These are phyloP conservation scores for Isabelozyma pseudorhagii DNA, from an alignment of 805 yeast genomes.

Conservation along the genomic window DNA sequence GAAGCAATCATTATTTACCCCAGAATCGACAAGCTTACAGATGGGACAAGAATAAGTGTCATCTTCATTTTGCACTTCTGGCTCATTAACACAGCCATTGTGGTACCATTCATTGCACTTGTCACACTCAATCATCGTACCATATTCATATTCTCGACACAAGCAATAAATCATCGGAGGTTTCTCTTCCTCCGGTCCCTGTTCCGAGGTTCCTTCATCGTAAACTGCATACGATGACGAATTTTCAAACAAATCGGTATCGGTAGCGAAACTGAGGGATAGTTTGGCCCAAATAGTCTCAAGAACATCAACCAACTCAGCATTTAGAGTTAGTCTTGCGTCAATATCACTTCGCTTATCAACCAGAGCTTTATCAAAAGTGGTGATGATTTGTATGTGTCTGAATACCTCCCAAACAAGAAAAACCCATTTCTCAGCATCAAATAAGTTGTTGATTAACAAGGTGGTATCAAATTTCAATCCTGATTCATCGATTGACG, in stretches of 20 bases:
- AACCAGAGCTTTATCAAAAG: conserved; percentile 8
- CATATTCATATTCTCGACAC: conserved; percentile 61
- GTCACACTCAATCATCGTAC: conserved; percentile 68
- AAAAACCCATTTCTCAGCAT: conserved; percentile 22
- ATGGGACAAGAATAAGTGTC: conserved; percentile 29
- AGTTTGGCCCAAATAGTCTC: conserved; percentile 16
- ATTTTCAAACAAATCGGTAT: conserved; percentile 21
- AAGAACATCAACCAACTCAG: conserved; percentile 15
- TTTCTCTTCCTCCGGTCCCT: conserved; percentile 7
- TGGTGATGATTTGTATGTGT: conserved; percentile 10
- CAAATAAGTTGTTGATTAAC: conserved; percentile 10
- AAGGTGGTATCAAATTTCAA: conserved; percentile 12
- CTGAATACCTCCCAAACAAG: conserved; percentile 11
- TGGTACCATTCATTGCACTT: conserved; percentile 73
- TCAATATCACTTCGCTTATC: conserved; percentile 5
- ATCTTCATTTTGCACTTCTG: conserved; percentile 8
- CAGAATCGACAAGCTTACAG: conserved; percentile 23
- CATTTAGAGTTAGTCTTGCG: conserved; percentile 15
- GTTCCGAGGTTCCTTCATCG: conserved; percentile 2
- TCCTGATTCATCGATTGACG: conserved; percentile 17
- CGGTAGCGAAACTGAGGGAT: conserved; percentile 20
- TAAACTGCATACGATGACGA: conserved; percentile 22
- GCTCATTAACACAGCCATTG: conserved; percentile 48
- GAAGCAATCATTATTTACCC: conserved; percentile 9
- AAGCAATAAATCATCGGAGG: conserved; percentile 46